Percentiles rank a stretch among this genome's conserved stretches.
These are phyloP conservation scores for Crotalaria pallida DNA, from an alignment of 306 rosid genomes.

Conservation along the genomic window DNA sequence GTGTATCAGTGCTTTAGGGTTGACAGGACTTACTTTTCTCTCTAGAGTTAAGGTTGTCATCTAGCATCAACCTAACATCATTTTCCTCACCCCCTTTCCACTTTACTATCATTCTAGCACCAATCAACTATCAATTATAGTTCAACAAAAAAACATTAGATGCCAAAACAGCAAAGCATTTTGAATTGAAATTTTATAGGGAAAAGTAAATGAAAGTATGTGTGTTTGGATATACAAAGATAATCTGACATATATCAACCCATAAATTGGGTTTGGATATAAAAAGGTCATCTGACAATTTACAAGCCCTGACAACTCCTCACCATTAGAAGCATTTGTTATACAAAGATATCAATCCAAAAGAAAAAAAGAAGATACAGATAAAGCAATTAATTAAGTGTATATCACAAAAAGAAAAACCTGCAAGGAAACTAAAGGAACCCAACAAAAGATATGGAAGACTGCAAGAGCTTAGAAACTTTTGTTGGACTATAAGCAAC, in stretches of 20 bases:
- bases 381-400: neutral
- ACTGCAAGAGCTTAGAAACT: neutral
- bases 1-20: too few species aligned
- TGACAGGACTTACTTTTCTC: too few species aligned
- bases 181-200: too few species aligned
- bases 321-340: neutral
- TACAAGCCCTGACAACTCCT: neutral
- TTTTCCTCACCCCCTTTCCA: too few species aligned
- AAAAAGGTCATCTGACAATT: neutral
- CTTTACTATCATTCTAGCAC: too few species aligned
- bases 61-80: too few species aligned
- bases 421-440: neutral
- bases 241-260: neutral
- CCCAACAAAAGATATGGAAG: constrained; percentile 8
- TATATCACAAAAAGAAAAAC: neutral
- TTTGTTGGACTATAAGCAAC: neutral
- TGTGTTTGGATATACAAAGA: too few species aligned
- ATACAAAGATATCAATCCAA: neutral
- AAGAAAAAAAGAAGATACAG: neutral
- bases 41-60: too few species aligned
- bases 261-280: neutral
- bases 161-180: too few species aligned
- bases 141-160: too few species aligned
- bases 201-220: too few species aligned
- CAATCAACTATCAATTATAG: too few species aligned